A percentile compares a stretch with the other conserved stretches of the same genome.
These are phyloP conservation scores for Pestalotiopsis sp. DNA, from an alignment of 2,329 filamentous ascomycete genomes.

Conservation along the genomic window DNA sequence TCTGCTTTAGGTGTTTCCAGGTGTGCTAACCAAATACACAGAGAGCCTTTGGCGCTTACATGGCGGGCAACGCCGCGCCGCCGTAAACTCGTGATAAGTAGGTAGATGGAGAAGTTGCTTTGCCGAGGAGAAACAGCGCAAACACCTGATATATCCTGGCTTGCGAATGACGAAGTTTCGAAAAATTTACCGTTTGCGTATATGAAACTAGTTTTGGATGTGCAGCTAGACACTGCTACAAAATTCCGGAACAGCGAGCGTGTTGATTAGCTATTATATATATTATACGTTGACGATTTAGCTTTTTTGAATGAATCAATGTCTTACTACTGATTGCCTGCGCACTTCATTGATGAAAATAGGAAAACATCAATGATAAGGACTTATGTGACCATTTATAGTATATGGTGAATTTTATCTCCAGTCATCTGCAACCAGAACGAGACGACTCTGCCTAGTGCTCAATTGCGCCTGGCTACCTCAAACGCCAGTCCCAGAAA, in stretches of 20 bases:
- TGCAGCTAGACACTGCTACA: neutral
- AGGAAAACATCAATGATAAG: neutral
- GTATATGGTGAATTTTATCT: neutral
- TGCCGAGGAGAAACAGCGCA: too few relatives aligned
- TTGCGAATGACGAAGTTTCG: neutral
- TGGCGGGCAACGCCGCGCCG: constrained; percentile 47
- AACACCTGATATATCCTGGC: neutral
- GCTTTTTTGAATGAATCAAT: neutral
- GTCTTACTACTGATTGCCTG: neutral
- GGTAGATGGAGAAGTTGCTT: neutral
- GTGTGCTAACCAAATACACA: constrained; percentile 28
- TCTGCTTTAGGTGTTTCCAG: neutral
- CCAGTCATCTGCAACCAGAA: neutral
- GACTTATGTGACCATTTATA: neutral
- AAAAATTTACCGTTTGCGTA: neutral
- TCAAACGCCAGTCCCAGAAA: neutral
- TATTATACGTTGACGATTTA: neutral
- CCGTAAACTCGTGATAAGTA: constrained; percentile 22
- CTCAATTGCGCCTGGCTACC: neutral
- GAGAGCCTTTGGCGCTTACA: constrained; percentile 56
- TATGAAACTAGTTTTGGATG: neutral
- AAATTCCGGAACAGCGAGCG: neutral
- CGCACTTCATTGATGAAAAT: neutral
- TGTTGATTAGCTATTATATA: neutral
- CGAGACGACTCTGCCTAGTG: neutral